Conservation (phyloP, 2,329 filamentous ascomycete species). For the Polychaeton citri region DNA sequence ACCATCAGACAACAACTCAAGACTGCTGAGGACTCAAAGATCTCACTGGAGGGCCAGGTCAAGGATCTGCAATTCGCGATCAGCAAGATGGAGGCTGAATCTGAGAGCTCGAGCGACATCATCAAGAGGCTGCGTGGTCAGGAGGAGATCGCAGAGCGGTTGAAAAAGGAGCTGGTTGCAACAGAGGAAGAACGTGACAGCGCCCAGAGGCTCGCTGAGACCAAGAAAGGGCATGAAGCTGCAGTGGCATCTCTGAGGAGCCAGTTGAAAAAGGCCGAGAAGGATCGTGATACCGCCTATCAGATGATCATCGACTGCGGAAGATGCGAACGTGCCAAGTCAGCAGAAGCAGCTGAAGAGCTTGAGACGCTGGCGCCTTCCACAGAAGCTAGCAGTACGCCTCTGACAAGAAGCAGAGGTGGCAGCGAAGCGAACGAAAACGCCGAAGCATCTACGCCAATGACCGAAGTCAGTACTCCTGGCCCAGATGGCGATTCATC, state of each 20-base stretch:
- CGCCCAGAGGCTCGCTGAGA: constrained; percentile 10
- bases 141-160: constrained; percentile 6
- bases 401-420: constrained; percentile 8
- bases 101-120: constrained; percentile 7
- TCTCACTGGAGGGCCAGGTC: constrained; percentile 30
- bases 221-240: constrained; percentile 17
- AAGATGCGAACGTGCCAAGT: constrained; percentile 13
- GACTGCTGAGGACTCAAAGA: constrained; percentile 37
- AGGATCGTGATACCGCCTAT: constrained; percentile 21
- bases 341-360: neutral
- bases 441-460: constrained; percentile 10
- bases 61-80: constrained; percentile 20
- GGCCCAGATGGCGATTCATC: constrained; percentile 13
- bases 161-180: constrained; percentile 19
- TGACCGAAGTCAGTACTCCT: constrained; percentile 13
- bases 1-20: constrained; percentile 40
- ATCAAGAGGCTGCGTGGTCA: constrained; percentile 8
- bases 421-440: constrained; percentile 13
- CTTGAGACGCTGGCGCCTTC: constrained; percentile 1
- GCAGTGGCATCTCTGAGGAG: constrained; percentile 14
- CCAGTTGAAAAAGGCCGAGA: constrained; percentile 16
- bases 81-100: constrained; percentile 17
- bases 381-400: constrained; percentile 7
- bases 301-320: constrained; percentile 23
- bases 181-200: constrained; percentile 16